phyloP scores from a whole-genome alignment of 108 stramenopile species.

The Cyclotella atomus region DNA sequence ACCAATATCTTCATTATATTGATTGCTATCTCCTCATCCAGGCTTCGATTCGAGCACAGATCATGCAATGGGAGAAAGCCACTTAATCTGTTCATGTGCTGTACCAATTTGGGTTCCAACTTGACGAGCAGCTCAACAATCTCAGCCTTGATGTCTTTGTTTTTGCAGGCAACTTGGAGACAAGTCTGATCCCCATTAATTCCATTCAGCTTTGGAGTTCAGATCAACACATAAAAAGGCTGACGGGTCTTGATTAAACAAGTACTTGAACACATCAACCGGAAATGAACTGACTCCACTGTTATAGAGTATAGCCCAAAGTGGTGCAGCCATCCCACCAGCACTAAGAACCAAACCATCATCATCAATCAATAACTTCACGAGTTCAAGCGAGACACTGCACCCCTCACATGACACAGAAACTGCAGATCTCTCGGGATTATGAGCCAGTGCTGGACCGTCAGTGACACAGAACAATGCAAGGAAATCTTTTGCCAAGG shows the following conservation, averaged over 20 bases:
- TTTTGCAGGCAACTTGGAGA: slow-evolving; percentile 8
- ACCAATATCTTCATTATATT: background rate
- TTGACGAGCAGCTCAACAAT: background rate
- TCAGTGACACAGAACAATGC: background rate
- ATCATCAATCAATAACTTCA: slow-evolving; percentile 4
- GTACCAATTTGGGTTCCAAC: background rate
- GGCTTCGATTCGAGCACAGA: background rate
- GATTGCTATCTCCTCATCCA: slow-evolving; percentile 9
- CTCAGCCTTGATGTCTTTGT: background rate
- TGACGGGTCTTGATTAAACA: background rate
- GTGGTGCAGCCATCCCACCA: background rate
- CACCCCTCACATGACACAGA: slow-evolving; percentile 1
- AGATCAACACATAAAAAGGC: background rate
- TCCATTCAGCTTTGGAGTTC: background rate
- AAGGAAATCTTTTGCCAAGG: background rate
- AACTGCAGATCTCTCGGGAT: background rate
- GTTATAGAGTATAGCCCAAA: slow-evolving; percentile 7
- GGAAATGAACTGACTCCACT: background rate
- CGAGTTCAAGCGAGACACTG: background rate
- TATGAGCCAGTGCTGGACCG: background rate
- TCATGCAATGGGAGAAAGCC: slow-evolving; percentile 14
- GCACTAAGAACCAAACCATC: background rate
- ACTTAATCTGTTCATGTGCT: background rate
- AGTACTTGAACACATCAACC: slow-evolving; percentile 3
- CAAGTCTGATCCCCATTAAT: background rate